A percentile compares a stretch with the other conserved stretches of the same genome.
Evolutionary conservation across 1,284 basidiomycete genomes (phyloP).

Genomic region (Fomitopsis schrenkii): DNA sequence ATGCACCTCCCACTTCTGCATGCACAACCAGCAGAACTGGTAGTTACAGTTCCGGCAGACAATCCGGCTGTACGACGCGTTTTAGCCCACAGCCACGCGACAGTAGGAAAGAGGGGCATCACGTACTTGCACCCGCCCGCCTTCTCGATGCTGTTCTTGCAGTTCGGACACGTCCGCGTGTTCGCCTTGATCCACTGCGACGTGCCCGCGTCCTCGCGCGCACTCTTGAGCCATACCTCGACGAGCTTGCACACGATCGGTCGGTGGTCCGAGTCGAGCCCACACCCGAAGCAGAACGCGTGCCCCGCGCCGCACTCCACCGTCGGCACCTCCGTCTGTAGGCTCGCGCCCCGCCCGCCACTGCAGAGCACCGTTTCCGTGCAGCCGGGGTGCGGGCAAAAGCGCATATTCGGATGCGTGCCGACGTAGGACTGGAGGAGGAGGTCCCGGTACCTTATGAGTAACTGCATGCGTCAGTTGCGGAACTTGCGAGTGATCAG

Average conservation of each 20-base stretch:
- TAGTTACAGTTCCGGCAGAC: slow-evolving; percentile 56
- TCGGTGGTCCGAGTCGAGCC: slow-evolving; percentile 49
- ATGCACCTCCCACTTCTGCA: slow-evolving; percentile 62
- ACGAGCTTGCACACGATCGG: slow-evolving; percentile 59
- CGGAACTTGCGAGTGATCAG: background rate
- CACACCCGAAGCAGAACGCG: slow-evolving; percentile 55
- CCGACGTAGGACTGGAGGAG: slow-evolving; percentile 59
- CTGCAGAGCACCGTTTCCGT: slow-evolving; percentile 28
- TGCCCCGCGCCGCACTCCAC: slow-evolving; percentile 48
- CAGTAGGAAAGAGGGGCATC: background rate
- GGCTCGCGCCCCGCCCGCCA: slow-evolving; percentile 34
- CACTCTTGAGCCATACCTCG: slow-evolving; percentile 60
- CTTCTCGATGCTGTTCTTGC: slow-evolving; percentile 68
- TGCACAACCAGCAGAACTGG: slow-evolving; percentile 73
- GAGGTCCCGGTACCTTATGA: slow-evolving; percentile 48
- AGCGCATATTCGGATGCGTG: slow-evolving; percentile 49
- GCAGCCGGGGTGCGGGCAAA: slow-evolving; percentile 48
- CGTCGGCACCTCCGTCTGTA: slow-evolving; percentile 54
- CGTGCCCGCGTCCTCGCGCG: slow-evolving; percentile 66
- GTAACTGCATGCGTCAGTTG: background rate
- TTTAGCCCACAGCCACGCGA: background rate
- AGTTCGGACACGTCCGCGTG: slow-evolving; percentile 66
- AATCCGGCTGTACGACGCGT: slow-evolving; percentile 23
- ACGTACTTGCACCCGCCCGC: slow-evolving; percentile 68
- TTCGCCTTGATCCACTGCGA: slow-evolving; percentile 69